These are phyloP conservation scores for Ogataea saltuana DNA, from an alignment of 805 yeast genomes.

Conservation along the genomic window DNA sequence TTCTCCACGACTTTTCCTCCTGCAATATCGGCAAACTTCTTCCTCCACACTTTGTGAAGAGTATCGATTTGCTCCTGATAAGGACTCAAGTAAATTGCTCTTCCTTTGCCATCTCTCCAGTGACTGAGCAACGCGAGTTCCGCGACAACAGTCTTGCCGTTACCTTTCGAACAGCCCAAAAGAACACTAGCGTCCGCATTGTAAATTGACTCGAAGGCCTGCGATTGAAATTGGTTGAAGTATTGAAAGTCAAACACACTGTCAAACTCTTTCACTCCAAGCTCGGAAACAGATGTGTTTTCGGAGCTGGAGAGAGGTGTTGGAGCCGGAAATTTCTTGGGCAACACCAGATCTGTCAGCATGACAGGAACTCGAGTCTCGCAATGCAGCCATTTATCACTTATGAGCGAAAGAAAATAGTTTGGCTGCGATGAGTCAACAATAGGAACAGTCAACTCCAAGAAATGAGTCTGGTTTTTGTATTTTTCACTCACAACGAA, in stretches of 20 bases:
- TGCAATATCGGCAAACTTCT: conserved; percentile 46
- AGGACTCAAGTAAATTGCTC: conserved; percentile 74
- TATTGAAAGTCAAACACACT: conserved; percentile 46
- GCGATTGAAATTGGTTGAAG: conserved; percentile 78
- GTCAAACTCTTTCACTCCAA: conserved; percentile 50
- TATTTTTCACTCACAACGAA: conserved; percentile 52
- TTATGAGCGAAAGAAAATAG: conserved; percentile 67
- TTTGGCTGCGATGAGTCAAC: conserved; percentile 64
- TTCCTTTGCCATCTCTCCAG: conserved; percentile 70
- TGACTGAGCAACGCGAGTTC: conserved; percentile 72
- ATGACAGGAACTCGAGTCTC: conserved; percentile 62
- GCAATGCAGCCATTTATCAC: conserved; percentile 86
- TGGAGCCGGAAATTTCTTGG: conserved; percentile 63
- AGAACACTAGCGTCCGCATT: conserved; percentile 54
- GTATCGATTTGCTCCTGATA: conserved; percentile 54
- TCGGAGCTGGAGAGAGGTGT: conserved; percentile 57
- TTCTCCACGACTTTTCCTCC: conserved; percentile 60
- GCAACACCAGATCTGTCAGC: conserved; percentile 52
- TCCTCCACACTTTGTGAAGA: conserved; percentile 52
- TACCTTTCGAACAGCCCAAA: conserved; percentile 72
- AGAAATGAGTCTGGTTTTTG: conserved; percentile 51
- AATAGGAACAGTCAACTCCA: conserved; percentile 67
- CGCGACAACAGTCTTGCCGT: conserved; percentile 71
- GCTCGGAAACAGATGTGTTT: conserved; percentile 48
- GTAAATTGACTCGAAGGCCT: conserved; percentile 61